Base-by-base conservation (phyloP, 2,329 filamentous ascomycete genomes). In the Pyrenophora seminiperda region DNA sequence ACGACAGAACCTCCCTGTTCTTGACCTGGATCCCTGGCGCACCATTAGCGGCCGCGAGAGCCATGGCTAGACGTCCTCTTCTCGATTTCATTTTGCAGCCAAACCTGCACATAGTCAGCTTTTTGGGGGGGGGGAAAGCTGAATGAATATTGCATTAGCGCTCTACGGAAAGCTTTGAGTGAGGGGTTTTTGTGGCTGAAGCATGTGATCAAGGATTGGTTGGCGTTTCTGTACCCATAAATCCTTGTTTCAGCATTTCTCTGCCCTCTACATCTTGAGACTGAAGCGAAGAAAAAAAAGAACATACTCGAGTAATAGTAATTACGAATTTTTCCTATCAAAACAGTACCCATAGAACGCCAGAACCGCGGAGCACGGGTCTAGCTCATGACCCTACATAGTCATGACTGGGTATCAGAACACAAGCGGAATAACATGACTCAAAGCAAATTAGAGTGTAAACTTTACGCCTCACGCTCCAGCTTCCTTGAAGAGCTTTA, bases 1-100 rank as follows among this genome's bases (percentile, higher is more conserved):
- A 33, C 42, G 52, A 34, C 68, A 72, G 47, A 58, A 71, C n/a
- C 44, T 73, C 10, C 66, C 70, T 10, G 58, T 73, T 11, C 41
- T 67, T 3, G 71, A 73, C 45, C 61, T 49, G 19, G 69, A 73
- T 48, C 70, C 71, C 5, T 71, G 69, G 68, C 65, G 70, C 47
- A 62, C 65, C 47, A 72, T 73, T 50, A 72, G 68, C 44, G 71
- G 71, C n/a, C 65, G 67, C 20, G 69, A 73, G 52, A 70, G 67
- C 63, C 71, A 73, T 37, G 71, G 71, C 33, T 73, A 63, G 41
- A 34, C 34, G 29, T 18, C 34, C 24, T 24, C 17, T 15, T n/a
- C n/a, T 3, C 10, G 19, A 30, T 34, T 4, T 36, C n/a, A 5
- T 30, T 10, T 27, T 36, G 7, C 7, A 20, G 33, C 17, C 33